Conservation (phyloP, 2,329 filamentous ascomycete species). For the Cladosporium velox region DNA sequence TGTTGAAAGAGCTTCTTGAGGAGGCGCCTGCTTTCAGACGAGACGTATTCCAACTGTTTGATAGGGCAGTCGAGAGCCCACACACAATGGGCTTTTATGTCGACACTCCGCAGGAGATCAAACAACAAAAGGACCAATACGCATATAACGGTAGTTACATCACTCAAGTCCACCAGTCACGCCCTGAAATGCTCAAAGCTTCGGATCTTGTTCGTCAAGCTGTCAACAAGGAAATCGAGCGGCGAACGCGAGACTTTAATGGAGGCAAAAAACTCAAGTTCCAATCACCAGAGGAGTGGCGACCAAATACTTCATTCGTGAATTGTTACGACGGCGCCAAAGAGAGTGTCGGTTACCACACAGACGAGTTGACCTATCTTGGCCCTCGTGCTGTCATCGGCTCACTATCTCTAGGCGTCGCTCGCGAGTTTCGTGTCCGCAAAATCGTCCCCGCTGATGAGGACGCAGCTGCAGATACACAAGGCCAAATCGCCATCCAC, state of each 20-base stretch:
- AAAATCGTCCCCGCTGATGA: slow-evolving; percentile 63
- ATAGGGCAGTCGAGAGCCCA: slow-evolving; percentile 79
- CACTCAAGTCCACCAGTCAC: slow-evolving; percentile 74
- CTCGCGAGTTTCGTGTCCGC: slow-evolving; percentile 89
- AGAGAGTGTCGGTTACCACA: slow-evolving; percentile 88
- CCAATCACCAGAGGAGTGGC: slow-evolving; percentile 74
- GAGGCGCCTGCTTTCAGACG: slow-evolving; percentile 72
- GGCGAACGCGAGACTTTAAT: slow-evolving; percentile 68
- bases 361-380: slow-evolving; percentile 89
- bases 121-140: slow-evolving; percentile 74
- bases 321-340: slow-evolving; percentile 86
- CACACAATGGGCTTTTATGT: slow-evolving; percentile 86
- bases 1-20: slow-evolving; percentile 73
- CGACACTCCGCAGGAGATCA: slow-evolving; percentile 68
- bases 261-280: slow-evolving; percentile 74
- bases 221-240: slow-evolving; percentile 76
- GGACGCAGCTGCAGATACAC: slow-evolving; percentile 57
- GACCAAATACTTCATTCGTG: slow-evolving; percentile 86
- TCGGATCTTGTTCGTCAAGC: slow-evolving; percentile 69
- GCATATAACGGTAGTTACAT: slow-evolving; percentile 79
- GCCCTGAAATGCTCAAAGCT: slow-evolving; percentile 71
- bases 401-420: slow-evolving; percentile 84
- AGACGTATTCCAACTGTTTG: slow-evolving; percentile 81
- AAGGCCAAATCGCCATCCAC: slow-evolving; percentile 89
- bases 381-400: slow-evolving; percentile 88